Evolutionary conservation across 2,329 filamentous ascomycete genomes (phyloP).

Genomic region (Pseudogymnoascus sp.): DNA sequence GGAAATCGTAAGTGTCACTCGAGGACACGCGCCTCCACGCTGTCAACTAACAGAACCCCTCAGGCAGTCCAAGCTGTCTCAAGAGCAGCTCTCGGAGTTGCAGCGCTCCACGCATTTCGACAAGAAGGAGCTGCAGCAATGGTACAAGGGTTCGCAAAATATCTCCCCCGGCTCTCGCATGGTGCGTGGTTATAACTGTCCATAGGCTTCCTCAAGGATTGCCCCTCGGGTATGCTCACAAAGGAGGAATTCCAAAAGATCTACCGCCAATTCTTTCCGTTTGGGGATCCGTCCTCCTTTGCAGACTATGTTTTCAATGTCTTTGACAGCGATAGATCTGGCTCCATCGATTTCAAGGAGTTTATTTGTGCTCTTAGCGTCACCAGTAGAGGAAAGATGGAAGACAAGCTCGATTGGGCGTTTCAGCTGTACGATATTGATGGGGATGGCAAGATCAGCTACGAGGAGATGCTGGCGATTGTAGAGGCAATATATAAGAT

Average conservation of each 20-base stretch:
- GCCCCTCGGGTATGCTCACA: conserved; percentile 89
- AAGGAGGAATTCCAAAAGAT: conserved; percentile 99
- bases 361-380: conserved; percentile 98
- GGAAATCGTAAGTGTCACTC: background rate
- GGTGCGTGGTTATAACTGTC: background rate
- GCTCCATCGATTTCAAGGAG: conserved; percentile 98
- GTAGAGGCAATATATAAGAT: conserved; percentile 99
- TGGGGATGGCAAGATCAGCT: conserved; percentile 96
- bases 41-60: conserved; percentile 11
- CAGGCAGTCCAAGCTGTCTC: conserved; percentile 97
- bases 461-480: conserved; percentile 97
- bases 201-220: conserved; percentile 93
- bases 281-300: conserved; percentile 93
- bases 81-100: conserved; percentile 88
- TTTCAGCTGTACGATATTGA: conserved; percentile 99
- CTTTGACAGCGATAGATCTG: conserved; percentile 94
- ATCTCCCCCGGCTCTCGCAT: background rate
- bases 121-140: conserved; percentile 99
- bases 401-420: conserved; percentile 98
- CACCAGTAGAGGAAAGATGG: conserved; percentile 95
- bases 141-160: conserved; percentile 80
- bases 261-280: conserved; percentile 98
- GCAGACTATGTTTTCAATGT: conserved; percentile 99
- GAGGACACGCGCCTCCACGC: background rate
- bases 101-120: conserved; percentile 98